phyloP scores from a whole-genome alignment of 306 rosid genomes.

The Glycine soja region DNA sequence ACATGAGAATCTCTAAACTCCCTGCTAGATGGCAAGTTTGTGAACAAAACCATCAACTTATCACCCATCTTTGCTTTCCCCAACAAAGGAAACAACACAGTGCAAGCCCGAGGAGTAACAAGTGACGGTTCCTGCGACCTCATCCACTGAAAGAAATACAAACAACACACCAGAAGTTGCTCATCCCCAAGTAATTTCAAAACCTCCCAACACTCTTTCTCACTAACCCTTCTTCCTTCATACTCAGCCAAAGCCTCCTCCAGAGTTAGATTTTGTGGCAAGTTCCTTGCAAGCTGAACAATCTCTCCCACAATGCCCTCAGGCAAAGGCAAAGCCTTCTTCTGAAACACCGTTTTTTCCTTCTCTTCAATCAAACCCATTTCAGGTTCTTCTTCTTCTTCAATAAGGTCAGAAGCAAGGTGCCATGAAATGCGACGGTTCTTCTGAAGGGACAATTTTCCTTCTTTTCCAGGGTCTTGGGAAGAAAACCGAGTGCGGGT shows the following conservation, averaged over 20 bases:
- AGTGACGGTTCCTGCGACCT: conserved; percentile 74
- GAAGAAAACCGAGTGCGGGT: conserved; percentile 55
- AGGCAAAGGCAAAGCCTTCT: conserved; percentile 30
- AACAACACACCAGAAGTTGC: conserved; percentile 58
- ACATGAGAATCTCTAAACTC: conserved; percentile 77
- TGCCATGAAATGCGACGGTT: conserved; percentile 75
- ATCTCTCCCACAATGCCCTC: conserved; percentile 65
- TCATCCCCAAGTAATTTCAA: conserved; percentile 68
- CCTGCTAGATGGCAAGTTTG: conserved; percentile 64
- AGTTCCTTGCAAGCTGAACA: conserved; percentile 66
- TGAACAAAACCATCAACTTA: conserved; percentile 66
- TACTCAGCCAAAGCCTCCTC: conserved; percentile 72
- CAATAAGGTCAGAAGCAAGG: conserved; percentile 52
- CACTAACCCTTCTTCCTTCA: conserved; percentile 58
- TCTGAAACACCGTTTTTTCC: conserved; percentile 10
- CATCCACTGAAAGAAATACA: conserved; percentile 97
- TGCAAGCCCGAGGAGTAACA: conserved; percentile 70
- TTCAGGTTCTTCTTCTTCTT: conserved; percentile 49
- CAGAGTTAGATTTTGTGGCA: conserved; percentile 69
- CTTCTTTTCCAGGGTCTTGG: conserved; percentile 65
- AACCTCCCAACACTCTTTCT: conserved; percentile 67
- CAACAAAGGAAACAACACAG: conserved; percentile 74
- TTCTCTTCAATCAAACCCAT: conserved; percentile 40
- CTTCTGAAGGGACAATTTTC: conserved; percentile 59
- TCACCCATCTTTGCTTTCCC: conserved; percentile 86